A percentile compares a stretch with the other conserved stretches of the same genome.
phyloP scores from a whole-genome alignment of 352 stramenopile species.

The Globisporangium acanthophoron region DNA sequence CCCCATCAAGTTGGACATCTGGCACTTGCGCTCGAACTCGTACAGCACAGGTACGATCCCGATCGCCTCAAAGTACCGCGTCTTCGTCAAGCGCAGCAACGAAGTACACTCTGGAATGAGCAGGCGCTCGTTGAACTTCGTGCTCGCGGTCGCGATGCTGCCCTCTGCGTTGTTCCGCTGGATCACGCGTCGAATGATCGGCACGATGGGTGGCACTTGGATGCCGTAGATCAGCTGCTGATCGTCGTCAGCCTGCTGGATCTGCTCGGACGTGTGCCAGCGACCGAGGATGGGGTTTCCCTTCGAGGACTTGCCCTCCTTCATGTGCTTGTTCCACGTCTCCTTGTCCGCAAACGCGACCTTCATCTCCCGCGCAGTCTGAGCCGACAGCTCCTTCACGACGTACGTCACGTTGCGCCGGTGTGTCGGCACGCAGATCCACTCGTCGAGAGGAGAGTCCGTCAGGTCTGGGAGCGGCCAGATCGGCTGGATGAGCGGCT shows the following conservation, averaged over 20 bases:
- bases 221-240: slow-evolving; percentile 67
- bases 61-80: slow-evolving; percentile 74
- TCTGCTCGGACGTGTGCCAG: slow-evolving; percentile 64
- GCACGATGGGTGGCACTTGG: slow-evolving; percentile 70
- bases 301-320: slow-evolving; percentile 53
- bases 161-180: slow-evolving; percentile 66
- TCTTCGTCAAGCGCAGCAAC: slow-evolving; percentile 56
- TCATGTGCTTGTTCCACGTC: slow-evolving; percentile 45
- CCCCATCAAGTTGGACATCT: slow-evolving; percentile 84
- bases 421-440: slow-evolving; percentile 67
- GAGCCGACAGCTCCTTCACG: slow-evolving; percentile 31
- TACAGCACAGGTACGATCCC: slow-evolving; percentile 80
- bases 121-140: slow-evolving; percentile 74
- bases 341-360: slow-evolving; percentile 42
- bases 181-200: slow-evolving; percentile 79
- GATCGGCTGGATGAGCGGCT: slow-evolving; percentile 56
- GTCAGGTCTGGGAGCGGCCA: slow-evolving; percentile 46
- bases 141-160: slow-evolving; percentile 45
- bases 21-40: slow-evolving; percentile 86
- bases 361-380: slow-evolving; percentile 40
- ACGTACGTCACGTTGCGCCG: slow-evolving; percentile 73
- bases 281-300: slow-evolving; percentile 75
- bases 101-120: slow-evolving; percentile 70
- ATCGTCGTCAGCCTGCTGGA: slow-evolving; percentile 43
- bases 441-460: slow-evolving; percentile 32